Evolutionary conservation across 2,329 filamentous ascomycete species (phyloP).

Genomic region (Canariomyces notabilis): DNA sequence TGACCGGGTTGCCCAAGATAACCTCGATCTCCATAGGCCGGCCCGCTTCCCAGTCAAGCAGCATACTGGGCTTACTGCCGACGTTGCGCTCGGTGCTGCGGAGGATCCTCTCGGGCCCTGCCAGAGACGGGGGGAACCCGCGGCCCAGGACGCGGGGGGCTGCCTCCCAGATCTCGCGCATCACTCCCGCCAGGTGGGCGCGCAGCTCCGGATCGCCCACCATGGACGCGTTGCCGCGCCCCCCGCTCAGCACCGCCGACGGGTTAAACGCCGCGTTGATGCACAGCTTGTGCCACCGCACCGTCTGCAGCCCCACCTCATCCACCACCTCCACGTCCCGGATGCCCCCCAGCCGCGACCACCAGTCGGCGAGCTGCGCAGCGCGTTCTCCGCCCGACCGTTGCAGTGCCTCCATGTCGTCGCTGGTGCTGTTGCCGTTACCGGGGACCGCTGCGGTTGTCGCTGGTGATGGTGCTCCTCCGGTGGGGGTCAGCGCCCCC

Average conservation of each 20-base stretch:
- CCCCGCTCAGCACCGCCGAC: conserved; percentile 61
- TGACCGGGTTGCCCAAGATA: conserved; percentile 65
- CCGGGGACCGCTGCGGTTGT: not conserved
- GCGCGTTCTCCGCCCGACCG: conserved; percentile 39
- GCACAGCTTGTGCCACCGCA: conserved; percentile 72
- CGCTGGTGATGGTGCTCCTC: not conserved
- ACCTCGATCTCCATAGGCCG: conserved; percentile 66
- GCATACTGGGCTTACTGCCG: conserved; percentile 62
- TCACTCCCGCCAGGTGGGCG: conserved; percentile 58
- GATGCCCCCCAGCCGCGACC: conserved; percentile 53
- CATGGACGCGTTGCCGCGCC: conserved; percentile 62
- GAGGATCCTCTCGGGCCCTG: conserved; percentile 58
- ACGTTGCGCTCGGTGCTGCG: conserved; percentile 59
- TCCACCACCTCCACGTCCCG: conserved; percentile 60
- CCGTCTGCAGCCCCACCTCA: conserved; percentile 62
- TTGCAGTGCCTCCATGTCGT: conserved; percentile 24
- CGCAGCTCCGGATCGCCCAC: conserved; percentile 57
- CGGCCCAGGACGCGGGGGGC: conserved; percentile 58
- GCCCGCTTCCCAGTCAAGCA: conserved; percentile 64
- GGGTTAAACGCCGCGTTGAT: conserved; percentile 75
- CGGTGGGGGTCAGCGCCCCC: conserved; percentile 10
- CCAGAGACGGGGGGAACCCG: conserved; percentile 56
- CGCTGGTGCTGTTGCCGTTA: conserved; percentile 5
- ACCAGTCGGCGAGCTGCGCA: conserved; percentile 47
- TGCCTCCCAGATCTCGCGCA: conserved; percentile 63